phyloP scores from a whole-genome alignment of 2,329 filamentous ascomycete species.

The Ilyonectria sp. region DNA sequence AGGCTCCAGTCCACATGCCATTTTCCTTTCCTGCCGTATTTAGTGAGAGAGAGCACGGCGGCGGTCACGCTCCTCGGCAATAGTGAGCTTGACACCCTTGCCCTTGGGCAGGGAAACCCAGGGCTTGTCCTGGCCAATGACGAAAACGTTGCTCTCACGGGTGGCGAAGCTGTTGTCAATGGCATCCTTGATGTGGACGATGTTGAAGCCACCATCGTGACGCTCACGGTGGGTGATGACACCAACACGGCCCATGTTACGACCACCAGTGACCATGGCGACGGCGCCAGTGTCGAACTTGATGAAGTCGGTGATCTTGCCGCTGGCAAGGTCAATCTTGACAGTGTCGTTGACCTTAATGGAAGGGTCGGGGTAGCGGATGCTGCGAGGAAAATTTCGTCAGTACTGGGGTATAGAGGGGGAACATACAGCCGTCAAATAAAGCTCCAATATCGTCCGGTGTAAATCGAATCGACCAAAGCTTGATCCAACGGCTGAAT shows the following conservation, averaged over 20 bases:
- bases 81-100: conserved; percentile 99
- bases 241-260: conserved; percentile 99
- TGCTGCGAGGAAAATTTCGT: conserved; percentile 71
- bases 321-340: conserved; percentile 97
- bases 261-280: conserved; percentile 99
- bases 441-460: conserved; percentile 54
- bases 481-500: conserved; percentile 99
- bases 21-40: conserved; percentile 51
- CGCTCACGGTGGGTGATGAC: conserved; percentile 99
- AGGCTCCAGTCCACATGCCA: conserved; percentile 59
- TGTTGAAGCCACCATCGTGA: conserved; percentile 99
- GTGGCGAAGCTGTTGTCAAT: conserved; percentile 99
- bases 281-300: conserved; percentile 99
- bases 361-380: conserved; percentile 97
- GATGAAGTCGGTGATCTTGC: conserved; percentile 99
- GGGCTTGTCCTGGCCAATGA: conserved; percentile 98
- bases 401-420: conserved; percentile 54
- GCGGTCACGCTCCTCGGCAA: conserved; percentile 99
- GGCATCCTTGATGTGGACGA: conserved; percentile 99
- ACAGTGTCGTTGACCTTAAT: conserved; percentile 99
- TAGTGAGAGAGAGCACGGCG: conserved; percentile 81
- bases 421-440: conserved; percentile 70
- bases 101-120: conserved; percentile 99
- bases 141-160: conserved; percentile 99
- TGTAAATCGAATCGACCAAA: conserved; percentile 79